These are phyloP conservation scores for Kodamaea plutei DNA, from an alignment of 1,139 yeast genomes.

Conservation along the genomic window DNA sequence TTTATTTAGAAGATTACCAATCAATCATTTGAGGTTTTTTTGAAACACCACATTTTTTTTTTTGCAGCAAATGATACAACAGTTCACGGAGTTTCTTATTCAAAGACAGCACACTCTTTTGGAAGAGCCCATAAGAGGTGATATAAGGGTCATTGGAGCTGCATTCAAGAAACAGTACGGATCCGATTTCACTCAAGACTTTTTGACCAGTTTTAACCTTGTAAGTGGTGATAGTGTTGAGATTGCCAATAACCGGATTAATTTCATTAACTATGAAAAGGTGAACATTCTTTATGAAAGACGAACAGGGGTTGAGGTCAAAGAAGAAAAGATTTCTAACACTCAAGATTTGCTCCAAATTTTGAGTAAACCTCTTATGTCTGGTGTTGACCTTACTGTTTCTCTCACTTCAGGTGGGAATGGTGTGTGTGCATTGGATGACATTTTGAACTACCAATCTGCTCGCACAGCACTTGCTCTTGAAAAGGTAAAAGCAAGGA, in stretches of 20 bases:
- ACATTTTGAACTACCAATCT: constrained; percentile 14
- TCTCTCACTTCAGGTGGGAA: too few species aligned
- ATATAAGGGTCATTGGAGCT: constrained; percentile 4
- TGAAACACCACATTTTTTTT: too few species aligned
- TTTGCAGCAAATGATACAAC: background rate
- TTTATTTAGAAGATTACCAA: too few species aligned
- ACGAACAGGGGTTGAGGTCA: too few species aligned
- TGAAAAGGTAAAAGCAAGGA: constrained; percentile 37
- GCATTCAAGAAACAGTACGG: constrained; percentile 4
- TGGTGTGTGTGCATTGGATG: constrained; percentile 14
- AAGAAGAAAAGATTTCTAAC: too few species aligned
- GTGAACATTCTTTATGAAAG: too few species aligned
- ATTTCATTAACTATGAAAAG: constrained; percentile 18
- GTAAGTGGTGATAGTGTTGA: constrained; percentile 22
- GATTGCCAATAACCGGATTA: constrained; percentile 7
- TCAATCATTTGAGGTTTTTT: too few species aligned
- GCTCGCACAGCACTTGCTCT: constrained; percentile 35
- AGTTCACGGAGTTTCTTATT: constrained; percentile 8
- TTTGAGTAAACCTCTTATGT: too few species aligned
- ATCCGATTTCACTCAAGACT: constrained; percentile 7
- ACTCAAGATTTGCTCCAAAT: too few species aligned
- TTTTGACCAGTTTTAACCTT: constrained; percentile 14
- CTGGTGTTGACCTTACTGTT: too few species aligned
- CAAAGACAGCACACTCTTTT: constrained; percentile 2
- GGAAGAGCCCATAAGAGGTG: constrained; percentile 11